Percentiles rank a stretch among this genome's conserved stretches.
phyloP scores from a whole-genome alignment of 768 basidiomycete species.

The Hypholoma fasciculare region DNA sequence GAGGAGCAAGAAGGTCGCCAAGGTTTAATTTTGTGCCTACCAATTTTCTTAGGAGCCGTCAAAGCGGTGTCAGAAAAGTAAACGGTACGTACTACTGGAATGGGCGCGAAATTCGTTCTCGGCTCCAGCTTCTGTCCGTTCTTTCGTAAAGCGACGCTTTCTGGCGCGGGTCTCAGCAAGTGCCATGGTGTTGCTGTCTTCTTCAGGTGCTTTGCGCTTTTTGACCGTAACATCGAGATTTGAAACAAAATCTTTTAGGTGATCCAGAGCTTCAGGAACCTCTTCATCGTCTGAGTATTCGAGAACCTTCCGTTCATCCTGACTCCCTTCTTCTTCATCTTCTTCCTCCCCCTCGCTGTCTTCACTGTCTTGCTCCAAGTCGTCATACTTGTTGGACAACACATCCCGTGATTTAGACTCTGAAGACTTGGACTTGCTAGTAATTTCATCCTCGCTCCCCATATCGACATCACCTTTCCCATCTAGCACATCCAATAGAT shows the following conservation, averaged over 20 bases:
- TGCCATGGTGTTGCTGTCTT: conserved; percentile 21
- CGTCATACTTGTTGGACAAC: conserved; percentile 4
- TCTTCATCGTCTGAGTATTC: conserved; percentile 52
- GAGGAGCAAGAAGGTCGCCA: conserved; percentile 76
- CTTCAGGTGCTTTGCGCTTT: conserved; percentile 71
- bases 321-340: conserved; percentile 36
- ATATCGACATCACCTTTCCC: conserved; percentile 53
- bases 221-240: conserved; percentile 57
- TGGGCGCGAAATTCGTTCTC: conserved; percentile 80
- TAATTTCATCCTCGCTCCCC: conserved; percentile 35
- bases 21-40: conserved; percentile 60
- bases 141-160: conserved; percentile 65
- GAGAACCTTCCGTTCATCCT: conserved; percentile 44
- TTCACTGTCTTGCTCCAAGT: conserved; percentile 32
- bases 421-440: not conserved
- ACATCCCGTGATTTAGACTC: conserved; percentile 4
- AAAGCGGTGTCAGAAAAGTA: not conserved
- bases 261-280: conserved; percentile 61
- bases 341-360: conserved; percentile 30
- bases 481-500: conserved; percentile 66
- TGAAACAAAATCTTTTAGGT: conserved; percentile 73
- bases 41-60: not conserved
- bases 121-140: conserved; percentile 74
- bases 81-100: conserved; percentile 39
- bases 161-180: conserved; percentile 29